These are phyloP conservation scores for Xenoacremonium recifei DNA, from an alignment of 2,329 filamentous ascomycete species.

Conservation along the genomic window DNA sequence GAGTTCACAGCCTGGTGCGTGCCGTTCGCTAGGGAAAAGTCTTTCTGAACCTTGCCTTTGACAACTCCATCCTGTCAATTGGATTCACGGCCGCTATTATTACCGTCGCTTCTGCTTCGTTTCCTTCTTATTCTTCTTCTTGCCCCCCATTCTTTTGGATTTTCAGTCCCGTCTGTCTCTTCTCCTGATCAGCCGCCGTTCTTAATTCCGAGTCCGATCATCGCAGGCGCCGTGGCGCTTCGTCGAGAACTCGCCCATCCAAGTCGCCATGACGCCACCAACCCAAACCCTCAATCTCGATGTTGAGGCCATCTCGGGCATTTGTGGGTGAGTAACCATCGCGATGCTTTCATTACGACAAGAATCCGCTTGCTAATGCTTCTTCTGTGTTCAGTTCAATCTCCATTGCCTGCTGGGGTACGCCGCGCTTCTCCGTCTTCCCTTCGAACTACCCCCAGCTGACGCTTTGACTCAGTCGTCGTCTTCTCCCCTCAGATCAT, in stretches of 20 bases:
- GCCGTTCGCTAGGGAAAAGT: not conserved
- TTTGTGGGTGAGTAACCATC: conserved; percentile 69
- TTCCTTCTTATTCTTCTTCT: too few species aligned
- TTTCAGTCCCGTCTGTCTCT: too few species aligned
- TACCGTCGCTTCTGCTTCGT: too few species aligned
- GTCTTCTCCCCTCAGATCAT: conserved; percentile 97
- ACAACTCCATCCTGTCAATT: too few species aligned
- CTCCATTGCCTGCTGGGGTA: conserved; percentile 88
- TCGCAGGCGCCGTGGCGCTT: too few species aligned
- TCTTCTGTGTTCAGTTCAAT: conserved; percentile 63
- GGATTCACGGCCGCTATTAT: too few species aligned
- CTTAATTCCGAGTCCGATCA: too few species aligned
- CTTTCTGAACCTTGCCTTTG: not conserved
- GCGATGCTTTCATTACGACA: too few species aligned
- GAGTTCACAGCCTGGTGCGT: not conserved
- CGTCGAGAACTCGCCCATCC: not conserved
- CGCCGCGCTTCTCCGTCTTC: conserved; percentile 11
- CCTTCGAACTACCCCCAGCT: conserved; percentile 10
- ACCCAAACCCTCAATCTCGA: conserved; percentile 67
- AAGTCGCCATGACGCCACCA: conserved; percentile 49
- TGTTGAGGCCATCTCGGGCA: conserved; percentile 87
- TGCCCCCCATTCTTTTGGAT: too few species aligned
- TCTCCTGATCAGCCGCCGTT: too few species aligned
- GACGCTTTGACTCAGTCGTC: conserved; percentile 56
- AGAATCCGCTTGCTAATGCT: conserved; percentile 9